Base-by-base conservation (phyloP, 306 rosid species). In the Quercus engelmannii region DNA sequence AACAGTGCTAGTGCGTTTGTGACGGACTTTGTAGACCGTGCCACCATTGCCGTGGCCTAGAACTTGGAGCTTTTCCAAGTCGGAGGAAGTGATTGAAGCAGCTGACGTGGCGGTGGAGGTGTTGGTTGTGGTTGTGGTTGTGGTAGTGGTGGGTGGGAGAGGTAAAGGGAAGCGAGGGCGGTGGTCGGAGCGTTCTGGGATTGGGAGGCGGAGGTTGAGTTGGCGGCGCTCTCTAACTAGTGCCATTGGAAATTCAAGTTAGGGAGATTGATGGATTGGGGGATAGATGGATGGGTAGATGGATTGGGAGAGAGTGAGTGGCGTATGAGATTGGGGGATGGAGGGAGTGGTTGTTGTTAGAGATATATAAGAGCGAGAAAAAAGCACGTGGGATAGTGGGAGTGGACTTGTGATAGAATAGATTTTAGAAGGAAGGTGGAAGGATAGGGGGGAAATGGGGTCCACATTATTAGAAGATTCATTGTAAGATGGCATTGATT, bases 41-140 rank as follows among this genome's bases (percentile, higher is more conserved):
- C 99, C 99, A 4, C 97, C 91, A 85, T 87, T 91, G 0, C 99
- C 99, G 56, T 89, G 91, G 23, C 99, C 99, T 33, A 94, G 97
- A 1, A 94, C 99, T 31, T 89, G 79, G 20, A 92, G 88, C 2
- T 77, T 86, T 8, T 94, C 99, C 55, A 92, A 69, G 61, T 94
- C 98, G 7, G 75, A 5, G 15, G 84, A 6, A 4, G 86, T 18
- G 71, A 87, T 64, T 17, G 83, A 31, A 74, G 82, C 5, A 61
- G 75, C 1, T 52, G 86, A 2, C 12, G 78, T 4, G 33, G 73
- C 26, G 19, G 89, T 0, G 80, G 80, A 21, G 79, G 81, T 35
- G 71, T 15, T 57, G 59, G 25, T 3, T 25, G 68, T 0, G 28
- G 82, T 12, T 3, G 54, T 12, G 17, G 23, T 21, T 21, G 23